Conservation (phyloP, 2,329 filamentous ascomycete genomes). For the Colletotrichum navitas region DNA sequence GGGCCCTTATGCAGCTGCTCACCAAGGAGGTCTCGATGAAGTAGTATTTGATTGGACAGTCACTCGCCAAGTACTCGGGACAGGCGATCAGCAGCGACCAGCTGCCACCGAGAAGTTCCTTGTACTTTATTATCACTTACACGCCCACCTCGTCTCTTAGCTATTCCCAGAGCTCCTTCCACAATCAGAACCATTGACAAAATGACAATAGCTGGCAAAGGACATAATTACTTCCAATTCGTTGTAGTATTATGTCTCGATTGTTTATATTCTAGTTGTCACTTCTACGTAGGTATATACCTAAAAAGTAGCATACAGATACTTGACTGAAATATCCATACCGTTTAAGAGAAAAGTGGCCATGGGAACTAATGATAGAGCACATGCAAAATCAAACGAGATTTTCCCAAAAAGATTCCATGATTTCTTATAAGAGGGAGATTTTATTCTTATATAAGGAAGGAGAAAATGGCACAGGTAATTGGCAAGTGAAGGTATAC, state of each 20-base stretch:
- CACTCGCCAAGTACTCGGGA: neutral
- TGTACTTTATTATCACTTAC: constrained; percentile 2
- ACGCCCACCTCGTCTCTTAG: neutral
- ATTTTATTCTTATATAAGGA: neutral
- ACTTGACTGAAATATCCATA: neutral
- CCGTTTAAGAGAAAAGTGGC: neutral
- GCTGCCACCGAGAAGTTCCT: neutral
- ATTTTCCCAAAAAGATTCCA: neutral
- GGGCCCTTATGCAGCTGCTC: constrained; percentile 16
- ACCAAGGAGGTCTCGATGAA: neutral
- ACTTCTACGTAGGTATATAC: neutral
- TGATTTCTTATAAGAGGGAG: too few species aligned
- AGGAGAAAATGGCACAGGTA: neutral
- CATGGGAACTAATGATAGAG: neutral
- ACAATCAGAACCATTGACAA: neutral
- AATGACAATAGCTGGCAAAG: neutral
- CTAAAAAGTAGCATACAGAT: neutral
- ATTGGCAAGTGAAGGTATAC: neutral
- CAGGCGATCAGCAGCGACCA: rapidly evolving
- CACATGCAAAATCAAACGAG: too few species aligned
- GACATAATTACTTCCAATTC: neutral
- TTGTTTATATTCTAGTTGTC: rapidly evolving
- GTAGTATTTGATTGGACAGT: constrained; percentile 22
- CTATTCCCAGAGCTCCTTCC: neutral
- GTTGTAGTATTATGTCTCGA: rapidly evolving